A percentile compares a stretch with the other conserved stretches of the same genome.
phyloP scores from a whole-genome alignment of 2,329 filamentous ascomycete species.

The Pseudofabraea citricarpa region DNA sequence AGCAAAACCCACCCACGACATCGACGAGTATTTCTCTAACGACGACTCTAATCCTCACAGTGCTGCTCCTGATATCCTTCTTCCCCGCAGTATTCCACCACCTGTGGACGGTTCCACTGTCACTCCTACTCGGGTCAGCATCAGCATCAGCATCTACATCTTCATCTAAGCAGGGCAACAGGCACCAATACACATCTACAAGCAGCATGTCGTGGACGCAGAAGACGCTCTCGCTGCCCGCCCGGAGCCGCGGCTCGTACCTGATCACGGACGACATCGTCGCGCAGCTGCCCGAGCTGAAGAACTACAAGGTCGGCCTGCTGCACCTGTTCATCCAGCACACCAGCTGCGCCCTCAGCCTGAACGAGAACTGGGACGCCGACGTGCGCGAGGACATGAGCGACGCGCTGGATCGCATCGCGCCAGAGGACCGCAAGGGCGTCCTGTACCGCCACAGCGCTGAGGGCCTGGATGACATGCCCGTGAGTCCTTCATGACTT shows the following conservation, averaged over 20 bases:
- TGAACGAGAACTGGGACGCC: slow-evolving; percentile 88
- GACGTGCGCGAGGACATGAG: slow-evolving; percentile 89
- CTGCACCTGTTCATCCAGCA: slow-evolving; percentile 93
- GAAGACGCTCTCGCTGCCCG: slow-evolving; percentile 75
- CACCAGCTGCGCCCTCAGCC: slow-evolving; percentile 80
- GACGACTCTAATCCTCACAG: slow-evolving; percentile 39
- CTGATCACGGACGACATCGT: slow-evolving; percentile 77
- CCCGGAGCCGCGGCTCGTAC: slow-evolving; percentile 77
- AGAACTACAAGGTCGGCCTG: slow-evolving; percentile 77
- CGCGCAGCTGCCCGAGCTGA: slow-evolving; percentile 71
- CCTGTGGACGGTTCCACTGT: slow-evolving; percentile 44
- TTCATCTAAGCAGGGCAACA: no score
- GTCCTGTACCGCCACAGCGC: slow-evolving; percentile 80
- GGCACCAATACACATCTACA: no score
- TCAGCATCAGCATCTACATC: no score
- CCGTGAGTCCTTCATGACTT: slow-evolving; percentile 48
- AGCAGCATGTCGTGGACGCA: slow-evolving; percentile 69
- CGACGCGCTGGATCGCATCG: slow-evolving; percentile 87
- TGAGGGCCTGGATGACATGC: slow-evolving; percentile 93
- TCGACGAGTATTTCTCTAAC: slow-evolving; percentile 18
- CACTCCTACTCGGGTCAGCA: no score
- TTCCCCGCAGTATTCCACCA: slow-evolving; percentile 50
- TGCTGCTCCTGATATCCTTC: slow-evolving; percentile 44
- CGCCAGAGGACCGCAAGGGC: slow-evolving; percentile 72
- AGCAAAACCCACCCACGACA: slow-evolving; percentile 5